Percentiles rank a stretch among this genome's conserved stretches.
Evolutionary conservation across 495 filamentous ascomycete species (phyloP).

Genomic region (Penicillium paradoxum): DNA sequence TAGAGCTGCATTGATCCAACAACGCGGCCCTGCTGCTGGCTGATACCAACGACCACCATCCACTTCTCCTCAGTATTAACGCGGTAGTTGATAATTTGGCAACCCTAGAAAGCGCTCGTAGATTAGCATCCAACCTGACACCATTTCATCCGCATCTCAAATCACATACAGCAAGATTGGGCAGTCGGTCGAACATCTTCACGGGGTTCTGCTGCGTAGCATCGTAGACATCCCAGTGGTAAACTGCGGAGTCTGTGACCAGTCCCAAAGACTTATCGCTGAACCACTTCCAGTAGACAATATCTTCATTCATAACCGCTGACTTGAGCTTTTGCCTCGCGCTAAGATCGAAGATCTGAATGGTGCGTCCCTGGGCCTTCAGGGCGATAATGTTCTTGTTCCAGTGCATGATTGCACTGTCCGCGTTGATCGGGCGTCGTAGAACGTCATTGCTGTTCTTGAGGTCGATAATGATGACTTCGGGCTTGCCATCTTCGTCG

Average conservation of each 20-base stretch:
- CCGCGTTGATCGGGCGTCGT: slow-evolving; percentile 92
- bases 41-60: slow-evolving; percentile 97
- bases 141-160: neutral
- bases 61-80: slow-evolving; percentile 93
- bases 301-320: slow-evolving; percentile 90
- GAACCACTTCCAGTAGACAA: slow-evolving; percentile 99
- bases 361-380: slow-evolving; percentile 82
- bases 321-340: slow-evolving; percentile 92
- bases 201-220: slow-evolving; percentile 67
- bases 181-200: slow-evolving; percentile 89
- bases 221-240: slow-evolving; percentile 96
- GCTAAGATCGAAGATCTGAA: slow-evolving; percentile 95
- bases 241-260: slow-evolving; percentile 84
- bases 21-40: slow-evolving; percentile 85
- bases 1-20: slow-evolving; percentile 96
- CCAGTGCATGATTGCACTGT: slow-evolving; percentile 99
- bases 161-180: slow-evolving; percentile 72
- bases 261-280: slow-evolving; percentile 80
- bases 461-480: slow-evolving; percentile 95
- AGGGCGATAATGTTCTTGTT: slow-evolving; percentile 90
- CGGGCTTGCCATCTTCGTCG: slow-evolving; percentile 70
- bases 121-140: slow-evolving; percentile 9
- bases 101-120: slow-evolving; percentile 50
- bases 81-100: slow-evolving; percentile 99
- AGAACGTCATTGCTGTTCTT: slow-evolving; percentile 93